Percentiles rank a stretch among this genome's conserved stretches.
These are phyloP conservation scores for Ophiostoma novo-ulmi DNA, from an alignment of 2,329 filamentous ascomycete genomes.

Conservation along the genomic window DNA sequence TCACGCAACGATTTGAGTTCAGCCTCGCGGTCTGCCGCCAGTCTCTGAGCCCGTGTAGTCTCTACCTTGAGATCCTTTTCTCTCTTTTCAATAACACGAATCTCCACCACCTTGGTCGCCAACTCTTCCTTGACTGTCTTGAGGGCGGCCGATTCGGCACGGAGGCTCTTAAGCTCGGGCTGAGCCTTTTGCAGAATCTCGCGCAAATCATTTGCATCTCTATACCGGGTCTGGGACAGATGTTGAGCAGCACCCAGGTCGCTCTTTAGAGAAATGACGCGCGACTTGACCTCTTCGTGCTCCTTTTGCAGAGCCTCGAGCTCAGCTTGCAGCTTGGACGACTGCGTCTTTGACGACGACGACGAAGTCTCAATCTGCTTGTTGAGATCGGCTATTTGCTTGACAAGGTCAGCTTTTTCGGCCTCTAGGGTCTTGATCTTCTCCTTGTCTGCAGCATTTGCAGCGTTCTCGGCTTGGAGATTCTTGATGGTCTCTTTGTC, in stretches of 20 bases:
- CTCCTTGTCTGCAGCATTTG: conserved; percentile 59
- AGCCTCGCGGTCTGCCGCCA: conserved; percentile 65
- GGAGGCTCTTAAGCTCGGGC: conserved; percentile 73
- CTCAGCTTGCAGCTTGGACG: conserved; percentile 55
- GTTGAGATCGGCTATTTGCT: conserved; percentile 63
- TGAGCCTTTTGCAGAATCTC: conserved; percentile 79
- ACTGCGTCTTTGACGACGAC: conserved; percentile 38
- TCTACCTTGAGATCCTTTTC: conserved; percentile 79
- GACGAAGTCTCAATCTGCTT: conserved; percentile 53
- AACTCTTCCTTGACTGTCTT: conserved; percentile 73
- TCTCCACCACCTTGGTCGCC: conserved; percentile 49
- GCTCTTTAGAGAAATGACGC: conserved; percentile 65
- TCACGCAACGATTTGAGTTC: conserved; percentile 76
- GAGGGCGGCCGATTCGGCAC: conserved; percentile 69
- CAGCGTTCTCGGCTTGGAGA: conserved; percentile 62
- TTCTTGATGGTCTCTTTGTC: conserved; percentile 72
- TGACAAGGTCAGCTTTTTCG: conserved; percentile 62
- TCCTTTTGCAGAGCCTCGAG: conserved; percentile 52
- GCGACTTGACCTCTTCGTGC: conserved; percentile 64
- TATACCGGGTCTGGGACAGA: conserved; percentile 80
- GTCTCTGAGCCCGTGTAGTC: conserved; percentile 62
- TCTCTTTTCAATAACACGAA: conserved; percentile 71
- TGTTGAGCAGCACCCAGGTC: conserved; percentile 83
- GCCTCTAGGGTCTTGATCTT: conserved; percentile 63
- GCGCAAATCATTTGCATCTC: conserved; percentile 74